Conservation (phyloP, 768 basidiomycete species). For the Pleurotus giganteus region DNA sequence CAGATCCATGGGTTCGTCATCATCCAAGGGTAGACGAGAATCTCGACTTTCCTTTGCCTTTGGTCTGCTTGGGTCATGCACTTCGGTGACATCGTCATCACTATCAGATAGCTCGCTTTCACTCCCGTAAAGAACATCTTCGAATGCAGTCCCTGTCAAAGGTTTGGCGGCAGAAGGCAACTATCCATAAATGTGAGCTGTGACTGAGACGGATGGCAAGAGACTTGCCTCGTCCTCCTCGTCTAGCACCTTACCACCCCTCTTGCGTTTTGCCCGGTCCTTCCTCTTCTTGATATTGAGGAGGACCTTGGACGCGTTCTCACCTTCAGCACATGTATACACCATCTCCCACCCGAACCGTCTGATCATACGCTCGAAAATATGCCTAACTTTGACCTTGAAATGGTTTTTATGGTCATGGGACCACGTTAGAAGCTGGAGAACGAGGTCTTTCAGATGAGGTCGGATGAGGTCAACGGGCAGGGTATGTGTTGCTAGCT, state of each 20-base stretch:
- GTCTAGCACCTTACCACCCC: slow-evolving; percentile 54
- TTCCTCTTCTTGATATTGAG: slow-evolving; percentile 95
- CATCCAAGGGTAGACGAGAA: slow-evolving; percentile 77
- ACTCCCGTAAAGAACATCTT: slow-evolving; percentile 95
- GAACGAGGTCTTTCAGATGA: slow-evolving; percentile 75
- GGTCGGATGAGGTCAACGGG: slow-evolving; percentile 70
- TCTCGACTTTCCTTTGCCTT: slow-evolving; percentile 32
- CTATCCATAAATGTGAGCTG: slow-evolving; percentile 26
- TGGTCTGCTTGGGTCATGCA: slow-evolving; percentile 26
- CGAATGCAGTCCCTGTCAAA: slow-evolving; percentile 83
- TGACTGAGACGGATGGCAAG: background rate
- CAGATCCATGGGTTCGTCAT: slow-evolving; percentile 94
- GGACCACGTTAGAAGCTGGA: slow-evolving; percentile 85
- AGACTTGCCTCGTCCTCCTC: slow-evolving; percentile 46
- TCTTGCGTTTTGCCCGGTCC: slow-evolving; percentile 90
- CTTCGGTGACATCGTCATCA: slow-evolving; percentile 50
- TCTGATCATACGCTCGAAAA: slow-evolving; percentile 93
- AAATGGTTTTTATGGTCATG: slow-evolving; percentile 99
- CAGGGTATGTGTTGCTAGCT: slow-evolving; percentile 87
- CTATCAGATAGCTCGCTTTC: slow-evolving; percentile 85
- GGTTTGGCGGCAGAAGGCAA: slow-evolving; percentile 40
- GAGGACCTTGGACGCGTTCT: slow-evolving; percentile 85
- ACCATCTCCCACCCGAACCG: slow-evolving; percentile 89
- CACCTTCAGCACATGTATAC: slow-evolving; percentile 68
- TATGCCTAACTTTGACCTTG: slow-evolving; percentile 94